phyloP scores from a whole-genome alignment of 306 rosid species.

The Rubus parviflorus region DNA sequence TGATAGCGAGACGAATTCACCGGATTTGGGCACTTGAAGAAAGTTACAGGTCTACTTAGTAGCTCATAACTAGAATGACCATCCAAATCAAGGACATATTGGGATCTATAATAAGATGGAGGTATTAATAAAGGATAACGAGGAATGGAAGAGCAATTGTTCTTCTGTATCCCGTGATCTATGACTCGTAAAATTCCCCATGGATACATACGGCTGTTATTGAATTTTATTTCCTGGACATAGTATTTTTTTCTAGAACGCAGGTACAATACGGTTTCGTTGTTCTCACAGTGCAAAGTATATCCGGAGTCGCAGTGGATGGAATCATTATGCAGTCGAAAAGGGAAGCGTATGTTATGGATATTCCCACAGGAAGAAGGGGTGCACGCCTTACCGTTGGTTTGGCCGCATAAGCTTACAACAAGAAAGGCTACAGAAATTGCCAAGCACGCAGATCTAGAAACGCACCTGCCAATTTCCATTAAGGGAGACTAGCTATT shows the following conservation, averaged over 20 bases:
- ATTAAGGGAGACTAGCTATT: too few relatives aligned
- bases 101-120: too few relatives aligned
- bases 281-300: slow-evolving; percentile 5
- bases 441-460: too few relatives aligned
- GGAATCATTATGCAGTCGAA: neutral
- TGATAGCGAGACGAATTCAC: too few relatives aligned
- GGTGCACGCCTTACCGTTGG: neutral
- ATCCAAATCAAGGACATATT: too few relatives aligned
- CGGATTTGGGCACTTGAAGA: too few relatives aligned
- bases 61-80: too few relatives aligned
- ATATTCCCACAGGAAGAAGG: slow-evolving; percentile 20
- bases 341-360: neutral
- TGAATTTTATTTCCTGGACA: slow-evolving; percentile 3
- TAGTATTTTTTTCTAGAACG: neutral
- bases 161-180: neutral
- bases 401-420: neutral
- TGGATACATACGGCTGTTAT: neutral
- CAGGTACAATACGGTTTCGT: neutral
- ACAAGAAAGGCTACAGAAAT: neutral
- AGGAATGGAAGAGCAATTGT: slow-evolving; percentile 12
- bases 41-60: too few relatives aligned
- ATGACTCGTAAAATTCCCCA: slow-evolving; percentile 22
- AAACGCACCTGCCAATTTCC: too few relatives aligned
- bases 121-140: too few relatives aligned
- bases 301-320: neutral